Percentiles rank a stretch among this genome's conserved stretches.
phyloP scores from a whole-genome alignment of 495 filamentous ascomycete species.

The Neurospora sp. region DNA sequence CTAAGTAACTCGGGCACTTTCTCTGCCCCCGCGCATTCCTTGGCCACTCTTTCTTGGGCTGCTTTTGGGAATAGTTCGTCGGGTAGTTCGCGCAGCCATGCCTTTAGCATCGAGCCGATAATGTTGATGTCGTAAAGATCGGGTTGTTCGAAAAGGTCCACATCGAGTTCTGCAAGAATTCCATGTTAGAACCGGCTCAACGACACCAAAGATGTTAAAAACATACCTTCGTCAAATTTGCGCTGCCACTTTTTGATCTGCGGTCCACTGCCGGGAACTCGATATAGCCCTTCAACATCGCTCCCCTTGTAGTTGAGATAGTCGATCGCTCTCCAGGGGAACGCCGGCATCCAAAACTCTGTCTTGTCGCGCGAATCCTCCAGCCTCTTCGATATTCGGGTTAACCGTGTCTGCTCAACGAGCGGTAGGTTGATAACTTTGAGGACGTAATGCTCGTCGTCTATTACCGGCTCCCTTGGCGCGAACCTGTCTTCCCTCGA shows the following conservation, averaged over 20 bases:
- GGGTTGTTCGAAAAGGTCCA: conserved; percentile 71
- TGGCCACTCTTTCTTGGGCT: conserved; percentile 62
- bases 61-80: conserved; percentile 80
- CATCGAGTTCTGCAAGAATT: conserved; percentile 55
- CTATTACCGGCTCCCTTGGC: conserved; percentile 52
- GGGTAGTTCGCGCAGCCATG: conserved; percentile 87
- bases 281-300: conserved; percentile 83
- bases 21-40: conserved; percentile 63
- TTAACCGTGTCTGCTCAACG: conserved; percentile 74
- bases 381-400: conserved; percentile 74
- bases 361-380: conserved; percentile 84
- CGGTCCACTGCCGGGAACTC: conserved; percentile 73
- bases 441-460: conserved; percentile 66
- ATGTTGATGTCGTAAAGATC: conserved; percentile 92
- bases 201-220: too few species aligned
- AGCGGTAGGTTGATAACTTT: conserved; percentile 73
- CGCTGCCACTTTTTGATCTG: conserved; percentile 82
- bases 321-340: conserved; percentile 87
- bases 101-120: conserved; percentile 84
- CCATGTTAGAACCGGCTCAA: conserved; percentile 19
- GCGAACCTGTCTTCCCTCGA: conserved; percentile 59
- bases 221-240: conserved; percentile 72
- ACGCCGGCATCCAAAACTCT: conserved; percentile 92
- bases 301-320: conserved; percentile 86
- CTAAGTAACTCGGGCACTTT: conserved; percentile 70